phyloP scores from a whole-genome alignment of 164 flowering plant species.

The Vitis cinerea region DNA sequence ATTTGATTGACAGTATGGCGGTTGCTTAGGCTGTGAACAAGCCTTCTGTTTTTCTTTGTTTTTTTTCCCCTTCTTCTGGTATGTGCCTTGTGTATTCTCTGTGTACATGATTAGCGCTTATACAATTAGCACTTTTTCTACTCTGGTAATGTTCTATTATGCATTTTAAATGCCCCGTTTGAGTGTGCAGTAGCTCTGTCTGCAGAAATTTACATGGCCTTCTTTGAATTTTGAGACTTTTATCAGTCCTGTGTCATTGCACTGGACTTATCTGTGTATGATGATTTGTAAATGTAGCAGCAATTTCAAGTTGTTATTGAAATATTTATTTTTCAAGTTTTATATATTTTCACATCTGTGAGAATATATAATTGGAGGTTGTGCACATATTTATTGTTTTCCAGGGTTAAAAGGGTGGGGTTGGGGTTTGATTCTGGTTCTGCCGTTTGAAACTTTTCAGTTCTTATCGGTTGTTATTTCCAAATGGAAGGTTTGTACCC shows the following conservation, averaged over 20 bases:
- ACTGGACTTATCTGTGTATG: background rate
- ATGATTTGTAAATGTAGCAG: background rate
- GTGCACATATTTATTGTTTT: too few species aligned
- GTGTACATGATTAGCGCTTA: background rate
- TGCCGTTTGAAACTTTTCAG: too few species aligned
- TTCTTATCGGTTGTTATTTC: too few species aligned
- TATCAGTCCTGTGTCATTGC: background rate
- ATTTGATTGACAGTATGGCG: too few species aligned
- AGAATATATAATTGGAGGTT: too few species aligned
- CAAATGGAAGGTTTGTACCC: background rate
- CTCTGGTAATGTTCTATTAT: background rate
- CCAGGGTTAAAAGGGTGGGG: too few species aligned
- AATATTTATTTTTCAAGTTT: too few species aligned
- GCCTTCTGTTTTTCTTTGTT: background rate
- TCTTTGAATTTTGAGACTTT: background rate
- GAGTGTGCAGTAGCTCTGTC: too few species aligned
- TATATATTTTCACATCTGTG: too few species aligned
- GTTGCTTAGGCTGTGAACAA: background rate
- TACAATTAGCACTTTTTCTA: background rate
- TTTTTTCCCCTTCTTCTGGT: background rate
- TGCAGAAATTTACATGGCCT: too few species aligned
- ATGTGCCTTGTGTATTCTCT: background rate
- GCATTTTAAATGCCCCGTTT: background rate
- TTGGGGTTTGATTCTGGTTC: too few species aligned
- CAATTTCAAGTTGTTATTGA: background rate